These are phyloP conservation scores for Cucurbita pepo DNA, from an alignment of 306 rosid species.

Conservation along the genomic window DNA sequence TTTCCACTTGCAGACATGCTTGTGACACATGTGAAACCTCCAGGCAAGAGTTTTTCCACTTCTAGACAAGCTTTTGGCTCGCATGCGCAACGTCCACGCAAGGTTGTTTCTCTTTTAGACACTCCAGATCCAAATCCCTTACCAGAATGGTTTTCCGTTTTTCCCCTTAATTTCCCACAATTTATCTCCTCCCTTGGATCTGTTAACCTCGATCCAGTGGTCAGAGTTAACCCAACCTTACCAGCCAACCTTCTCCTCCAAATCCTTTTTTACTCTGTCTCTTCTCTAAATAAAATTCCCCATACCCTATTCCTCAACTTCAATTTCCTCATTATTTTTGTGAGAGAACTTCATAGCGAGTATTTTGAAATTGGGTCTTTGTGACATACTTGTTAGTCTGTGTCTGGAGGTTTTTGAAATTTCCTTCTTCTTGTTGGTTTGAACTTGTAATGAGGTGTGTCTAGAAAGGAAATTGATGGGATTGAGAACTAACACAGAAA, in stretches of 20 bases:
- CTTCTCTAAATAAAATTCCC: neutral
- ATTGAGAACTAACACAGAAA: neutral
- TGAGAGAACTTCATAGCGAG: neutral
- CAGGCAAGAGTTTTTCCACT: neutral
- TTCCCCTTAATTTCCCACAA: too few relatives aligned
- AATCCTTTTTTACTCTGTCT: neutral
- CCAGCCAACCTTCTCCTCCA: neutral
- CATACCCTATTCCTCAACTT: neutral
- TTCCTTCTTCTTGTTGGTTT: neutral
- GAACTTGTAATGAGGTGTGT: neutral
- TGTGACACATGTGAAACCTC: neutral
- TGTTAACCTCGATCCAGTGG: neutral
- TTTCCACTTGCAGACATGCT: neutral
- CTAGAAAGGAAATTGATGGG: neutral
- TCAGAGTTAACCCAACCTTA: neutral
- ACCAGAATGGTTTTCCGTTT: too few relatives aligned
- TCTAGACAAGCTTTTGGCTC: neutral
- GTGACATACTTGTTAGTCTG: neutral
- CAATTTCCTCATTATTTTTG: neutral
- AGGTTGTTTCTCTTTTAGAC: neutral
- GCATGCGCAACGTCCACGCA: neutral
- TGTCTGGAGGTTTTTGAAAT: neutral
- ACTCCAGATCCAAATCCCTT: neutral
- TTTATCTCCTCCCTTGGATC: neutral
- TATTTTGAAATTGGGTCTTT: neutral